Evolutionary conservation across 129 eudicot species (phyloP), one percentile per base, ranked within the genome.

Genomic region (Gnaphalium uliginosum): DNA sequence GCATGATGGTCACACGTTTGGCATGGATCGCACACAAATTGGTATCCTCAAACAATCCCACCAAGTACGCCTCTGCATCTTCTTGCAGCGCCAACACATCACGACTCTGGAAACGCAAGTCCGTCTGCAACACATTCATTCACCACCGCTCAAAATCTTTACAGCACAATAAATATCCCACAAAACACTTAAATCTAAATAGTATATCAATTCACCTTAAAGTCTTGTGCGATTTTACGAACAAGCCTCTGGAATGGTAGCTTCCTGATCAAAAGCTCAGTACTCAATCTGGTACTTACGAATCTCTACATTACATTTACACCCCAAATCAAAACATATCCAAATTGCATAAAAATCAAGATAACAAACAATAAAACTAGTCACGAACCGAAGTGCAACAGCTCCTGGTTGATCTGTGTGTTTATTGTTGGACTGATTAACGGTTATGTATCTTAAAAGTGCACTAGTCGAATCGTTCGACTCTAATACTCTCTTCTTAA

Each of bases 191-290:
- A 11, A 0, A 11, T 0, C 2, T 43, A 2, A 13, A 43, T 2
- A 43, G 51, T 10, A 43, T 4, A 3, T 2, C 1, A 37, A 24
- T n/a, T 14, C 10, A 78, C 86, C 85, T 85, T 85, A 17, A 83
- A 83, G 30, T 86, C 87, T 61, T 86, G 87, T 0, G 87, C 87
- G 22, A 83, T 84, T 18, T 87, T 86, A 63, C 86, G 86, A 37
- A 88, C 90, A 48, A 88, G 88, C 80, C 94, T 85, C 82, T 88
- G 90, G 85, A 88, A 88, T 0, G 93, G 93, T 0, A 88, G 82
- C 74, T 88, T 88, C 93, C 93, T 88, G 82, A 88, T 88, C 78
- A 88, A 46, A 43, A 86, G 88, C 72, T 88, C 93, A 2, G 86
- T 87, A 58, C 86, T 87, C 80, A 83, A n/a, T 86, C 73, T 87